Percentiles rank a stretch among this genome's conserved stretches.
Conservation (phyloP, 2,329 filamentous ascomycete species). For the Blastomyces silverae region DNA sequence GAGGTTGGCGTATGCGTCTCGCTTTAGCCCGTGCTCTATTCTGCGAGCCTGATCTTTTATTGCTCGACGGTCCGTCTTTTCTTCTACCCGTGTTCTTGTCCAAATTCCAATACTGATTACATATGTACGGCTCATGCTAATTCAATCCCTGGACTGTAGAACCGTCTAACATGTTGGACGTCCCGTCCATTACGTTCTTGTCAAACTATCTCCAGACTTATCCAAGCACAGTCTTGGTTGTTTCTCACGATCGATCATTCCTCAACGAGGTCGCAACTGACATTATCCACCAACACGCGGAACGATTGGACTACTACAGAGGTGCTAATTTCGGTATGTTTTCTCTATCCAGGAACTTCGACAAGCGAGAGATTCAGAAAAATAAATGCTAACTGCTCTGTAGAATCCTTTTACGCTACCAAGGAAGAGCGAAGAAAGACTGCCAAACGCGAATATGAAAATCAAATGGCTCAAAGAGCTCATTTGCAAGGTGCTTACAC, state of each 20-base stretch:
- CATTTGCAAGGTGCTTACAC: conserved; percentile 63
- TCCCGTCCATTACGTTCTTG: conserved; percentile 98
- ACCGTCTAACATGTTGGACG: conserved; percentile 99
- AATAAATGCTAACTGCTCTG: neutral
- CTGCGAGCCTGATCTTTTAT: conserved; percentile 89
- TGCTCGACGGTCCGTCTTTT: conserved; percentile 62
- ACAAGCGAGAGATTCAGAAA: neutral
- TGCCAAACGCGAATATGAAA: conserved; percentile 95
- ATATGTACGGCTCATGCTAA: neutral
- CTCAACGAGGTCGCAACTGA: conserved; percentile 98
- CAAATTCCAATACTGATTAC: neutral
- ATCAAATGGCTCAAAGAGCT: conserved; percentile 88
- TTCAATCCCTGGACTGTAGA: conserved; percentile 45
- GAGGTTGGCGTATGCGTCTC: conserved; percentile 98
- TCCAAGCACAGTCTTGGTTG: conserved; percentile 89
- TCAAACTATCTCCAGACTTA: conserved; percentile 91
- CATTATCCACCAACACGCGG: conserved; percentile 96
- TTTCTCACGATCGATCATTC: conserved; percentile 98
- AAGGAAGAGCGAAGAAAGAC: conserved; percentile 96
- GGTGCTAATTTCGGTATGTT: conserved; percentile 72
- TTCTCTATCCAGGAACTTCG: conserved; percentile 16
- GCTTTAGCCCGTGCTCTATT: conserved; percentile 91
- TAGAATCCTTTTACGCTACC: conserved; percentile 89
- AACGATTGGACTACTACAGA: conserved; percentile 97
- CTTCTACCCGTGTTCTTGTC: neutral